Percentiles rank a stretch among this genome's conserved stretches.
These are phyloP conservation scores for Oxytropis ochrocephala DNA, from an alignment of 306 rosid species.

Conservation along the genomic window DNA sequence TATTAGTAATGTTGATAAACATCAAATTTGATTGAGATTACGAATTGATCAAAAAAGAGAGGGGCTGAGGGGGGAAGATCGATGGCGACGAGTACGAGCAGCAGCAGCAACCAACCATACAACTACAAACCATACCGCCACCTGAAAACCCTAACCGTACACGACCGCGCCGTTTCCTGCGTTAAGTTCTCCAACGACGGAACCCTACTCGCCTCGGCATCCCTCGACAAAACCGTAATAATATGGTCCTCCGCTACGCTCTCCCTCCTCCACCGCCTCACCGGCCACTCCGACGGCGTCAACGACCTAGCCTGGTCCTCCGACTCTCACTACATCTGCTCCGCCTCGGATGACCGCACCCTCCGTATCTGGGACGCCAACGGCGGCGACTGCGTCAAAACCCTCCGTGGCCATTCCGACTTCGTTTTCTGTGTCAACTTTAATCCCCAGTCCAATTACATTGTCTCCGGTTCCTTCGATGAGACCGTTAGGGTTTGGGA, in stretches of 20 bases:
- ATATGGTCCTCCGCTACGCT: conserved; percentile 58
- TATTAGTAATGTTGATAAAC: no score
- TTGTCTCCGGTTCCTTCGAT: conserved; percentile 89
- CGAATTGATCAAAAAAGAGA: no score
- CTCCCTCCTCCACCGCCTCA: conserved; percentile 62
- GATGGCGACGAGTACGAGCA: conserved; percentile 43
- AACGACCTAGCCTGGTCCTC: conserved; percentile 88
- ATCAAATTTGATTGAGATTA: no score
- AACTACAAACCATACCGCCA: conserved; percentile 71
- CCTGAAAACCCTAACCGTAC: conserved; percentile 59
- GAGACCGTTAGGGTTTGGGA: conserved; percentile 86
- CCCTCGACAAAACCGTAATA: conserved; percentile 77
- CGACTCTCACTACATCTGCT: conserved; percentile 90
- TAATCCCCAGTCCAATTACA: conserved; percentile 66
- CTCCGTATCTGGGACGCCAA: conserved; percentile 90
- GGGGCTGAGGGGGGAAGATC: no score
- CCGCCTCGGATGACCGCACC: conserved; percentile 88
- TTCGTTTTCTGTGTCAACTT: conserved; percentile 82
- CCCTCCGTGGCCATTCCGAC: conserved; percentile 70
- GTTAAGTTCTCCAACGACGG: conserved; percentile 88
- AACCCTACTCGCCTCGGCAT: conserved; percentile 65
- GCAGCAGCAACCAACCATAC: conserved; percentile 41
- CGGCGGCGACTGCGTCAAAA: conserved; percentile 69
- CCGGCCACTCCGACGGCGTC: conserved; percentile 75
- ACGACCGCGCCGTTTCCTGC: conserved; percentile 63